Evolutionary conservation across 177 flowering plant genomes (phyloP).

Genomic region (Telopea speciosissima): DNA sequence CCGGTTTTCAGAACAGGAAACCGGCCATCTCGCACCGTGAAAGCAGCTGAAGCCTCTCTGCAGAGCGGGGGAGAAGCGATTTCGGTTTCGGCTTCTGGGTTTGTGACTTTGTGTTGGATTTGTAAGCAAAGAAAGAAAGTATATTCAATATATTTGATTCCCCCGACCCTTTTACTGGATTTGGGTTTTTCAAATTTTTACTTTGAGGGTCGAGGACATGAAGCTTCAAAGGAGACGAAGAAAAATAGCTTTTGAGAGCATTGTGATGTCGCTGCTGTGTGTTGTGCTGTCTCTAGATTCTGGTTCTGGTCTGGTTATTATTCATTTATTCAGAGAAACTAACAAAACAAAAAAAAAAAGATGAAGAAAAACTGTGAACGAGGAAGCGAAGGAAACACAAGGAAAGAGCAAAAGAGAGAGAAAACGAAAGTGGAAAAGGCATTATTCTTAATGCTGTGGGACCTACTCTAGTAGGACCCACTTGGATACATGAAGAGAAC

Average conservation of each 20-base stretch:
- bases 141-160: background rate
- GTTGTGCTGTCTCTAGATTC: no score
- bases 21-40: background rate
- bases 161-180: background rate
- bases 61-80: background rate
- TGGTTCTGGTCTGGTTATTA: background rate
- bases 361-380: background rate
- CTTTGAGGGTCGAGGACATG: no score
- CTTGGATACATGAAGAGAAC: slow-evolving; percentile 51
- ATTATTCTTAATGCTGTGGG: no score
- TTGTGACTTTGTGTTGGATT: background rate
- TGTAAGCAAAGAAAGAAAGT: slow-evolving; percentile 8
- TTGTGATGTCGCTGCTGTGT: no score
- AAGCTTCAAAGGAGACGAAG: no score
- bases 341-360: slow-evolving; percentile 4
- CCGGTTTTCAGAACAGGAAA: background rate
- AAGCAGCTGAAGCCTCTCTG: background rate
- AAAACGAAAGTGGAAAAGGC: background rate
- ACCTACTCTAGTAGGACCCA: slow-evolving; percentile 22
- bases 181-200: no score
- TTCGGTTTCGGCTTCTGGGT: slow-evolving; percentile 1
- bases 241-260: no score
- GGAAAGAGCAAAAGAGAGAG: slow-evolving; percentile 4
- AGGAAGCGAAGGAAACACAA: background rate
- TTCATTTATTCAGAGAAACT: background rate